A percentile compares a stretch with the other conserved stretches of the same genome.
phyloP scores from a whole-genome alignment of 2,329 filamentous ascomycete species.

The Hypoxylon sp. region DNA sequence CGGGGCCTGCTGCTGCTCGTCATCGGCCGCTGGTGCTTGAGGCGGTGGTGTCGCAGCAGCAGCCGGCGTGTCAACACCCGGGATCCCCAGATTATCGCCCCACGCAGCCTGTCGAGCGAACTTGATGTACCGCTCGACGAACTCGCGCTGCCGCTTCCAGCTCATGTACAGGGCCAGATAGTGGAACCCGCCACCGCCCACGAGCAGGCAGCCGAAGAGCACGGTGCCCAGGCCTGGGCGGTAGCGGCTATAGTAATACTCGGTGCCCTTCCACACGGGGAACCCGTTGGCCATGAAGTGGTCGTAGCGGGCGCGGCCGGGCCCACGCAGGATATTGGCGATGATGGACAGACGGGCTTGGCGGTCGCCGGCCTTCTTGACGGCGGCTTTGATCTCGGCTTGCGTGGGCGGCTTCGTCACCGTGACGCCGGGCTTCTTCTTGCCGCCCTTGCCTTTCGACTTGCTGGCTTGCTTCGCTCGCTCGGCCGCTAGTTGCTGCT shows the following conservation, averaged over 20 bases:
- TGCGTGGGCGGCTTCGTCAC: constrained; percentile 80
- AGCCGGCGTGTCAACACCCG: constrained; percentile 69
- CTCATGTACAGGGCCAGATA: constrained; percentile 87
- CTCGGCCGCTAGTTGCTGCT: constrained; percentile 82
- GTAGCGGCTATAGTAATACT: constrained; percentile 97
- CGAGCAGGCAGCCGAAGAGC: constrained; percentile 83
- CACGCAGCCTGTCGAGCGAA: constrained; percentile 90
- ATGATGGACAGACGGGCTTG: constrained; percentile 89
- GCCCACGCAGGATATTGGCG: constrained; percentile 85
- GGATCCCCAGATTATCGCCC: constrained; percentile 84
- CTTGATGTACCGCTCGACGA: constrained; percentile 91
- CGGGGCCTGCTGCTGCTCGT: constrained; percentile 63
- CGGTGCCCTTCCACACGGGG: constrained; percentile 95
- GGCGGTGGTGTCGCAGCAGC: constrained; percentile 61
- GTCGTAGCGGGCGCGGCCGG: constrained; percentile 89
- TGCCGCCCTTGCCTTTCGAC: constrained; percentile 56
- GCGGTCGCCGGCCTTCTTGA: constrained; percentile 85
- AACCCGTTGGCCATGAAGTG: constrained; percentile 95
- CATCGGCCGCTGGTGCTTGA: constrained; percentile 62
- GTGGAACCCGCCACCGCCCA: constrained; percentile 87
- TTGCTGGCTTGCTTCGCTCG: constrained; percentile 69
- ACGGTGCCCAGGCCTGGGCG: constrained; percentile 91
- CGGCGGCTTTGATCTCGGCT: constrained; percentile 80
- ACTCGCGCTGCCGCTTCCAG: constrained; percentile 92
- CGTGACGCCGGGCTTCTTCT: constrained; percentile 72